phyloP scores from a whole-genome alignment of 2,329 filamentous ascomycete species.

The Fusarium foetens region DNA sequence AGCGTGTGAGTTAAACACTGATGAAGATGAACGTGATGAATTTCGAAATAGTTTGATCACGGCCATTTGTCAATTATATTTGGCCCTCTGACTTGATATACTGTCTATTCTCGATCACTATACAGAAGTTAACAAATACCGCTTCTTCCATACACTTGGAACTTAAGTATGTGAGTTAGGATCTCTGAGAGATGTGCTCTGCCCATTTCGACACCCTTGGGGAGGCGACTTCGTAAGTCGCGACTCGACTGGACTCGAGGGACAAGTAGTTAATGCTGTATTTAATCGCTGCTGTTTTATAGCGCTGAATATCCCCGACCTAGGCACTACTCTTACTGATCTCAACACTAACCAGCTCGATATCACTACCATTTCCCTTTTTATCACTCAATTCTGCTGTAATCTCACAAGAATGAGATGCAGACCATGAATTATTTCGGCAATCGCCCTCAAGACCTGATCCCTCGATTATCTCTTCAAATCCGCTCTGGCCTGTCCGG shows the following conservation, averaged over 20 bases:
- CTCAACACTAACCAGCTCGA: not conserved
- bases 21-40: no score
- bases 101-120: not conserved
- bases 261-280: accelerated
- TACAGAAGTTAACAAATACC: not conserved
- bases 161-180: no score
- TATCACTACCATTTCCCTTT: conserved; percentile 9
- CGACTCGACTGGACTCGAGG: accelerated
- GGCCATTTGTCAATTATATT: not conserved
- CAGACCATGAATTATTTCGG: not conserved
- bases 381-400: conserved; percentile 10
- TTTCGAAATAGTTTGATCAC: not conserved
- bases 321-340: accelerated
- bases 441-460: not conserved
- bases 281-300: accelerated
- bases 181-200: no score
- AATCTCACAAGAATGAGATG: not conserved
- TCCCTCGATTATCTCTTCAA: conserved; percentile 25
- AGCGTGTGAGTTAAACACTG: no score
- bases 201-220: no score
- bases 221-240: no score
- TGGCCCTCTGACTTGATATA: not conserved
- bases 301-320: accelerated
- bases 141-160: no score
- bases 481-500: not conserved